Percentiles rank a stretch among this genome's conserved stretches.
These are phyloP conservation scores for Rhizoclosmatium globosum DNA, from an alignment of 192 early-diverging fungal genomes.

Conservation along the genomic window DNA sequence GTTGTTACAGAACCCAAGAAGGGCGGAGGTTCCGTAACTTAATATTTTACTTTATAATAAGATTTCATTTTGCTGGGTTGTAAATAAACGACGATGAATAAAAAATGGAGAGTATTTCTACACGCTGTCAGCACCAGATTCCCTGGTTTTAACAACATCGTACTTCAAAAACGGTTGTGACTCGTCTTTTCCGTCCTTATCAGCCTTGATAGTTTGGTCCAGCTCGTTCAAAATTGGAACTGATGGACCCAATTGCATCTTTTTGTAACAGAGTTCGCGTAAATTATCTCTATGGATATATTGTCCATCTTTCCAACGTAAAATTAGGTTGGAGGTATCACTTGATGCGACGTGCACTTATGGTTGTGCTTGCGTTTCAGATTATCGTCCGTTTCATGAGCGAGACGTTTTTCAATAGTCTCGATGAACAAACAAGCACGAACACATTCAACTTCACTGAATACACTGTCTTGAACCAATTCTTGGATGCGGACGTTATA, in stretches of 20 bases:
- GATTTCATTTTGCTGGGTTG: too few species aligned
- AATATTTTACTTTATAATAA: neutral
- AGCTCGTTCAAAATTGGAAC: neutral
- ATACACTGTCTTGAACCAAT: slow-evolving; percentile 7
- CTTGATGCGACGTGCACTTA: neutral
- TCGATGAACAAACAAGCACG: slow-evolving; percentile 5
- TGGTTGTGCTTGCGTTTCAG: neutral
- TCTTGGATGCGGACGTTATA: slow-evolving; percentile 2
- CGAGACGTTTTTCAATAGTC: neutral
- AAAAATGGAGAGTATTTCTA: too few species aligned
- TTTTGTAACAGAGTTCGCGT: neutral
- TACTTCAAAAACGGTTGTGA: neutral
- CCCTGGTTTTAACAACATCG: too few species aligned
- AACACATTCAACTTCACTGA: slow-evolving; percentile 11
- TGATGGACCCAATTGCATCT: slow-evolving; percentile 6
- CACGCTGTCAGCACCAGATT: too few species aligned
- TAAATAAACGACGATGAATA: too few species aligned
- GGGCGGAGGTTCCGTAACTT: neutral
- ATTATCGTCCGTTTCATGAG: neutral
- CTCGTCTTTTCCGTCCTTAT: neutral
- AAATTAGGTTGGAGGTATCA: neutral
- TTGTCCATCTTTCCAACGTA: neutral
- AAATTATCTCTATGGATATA: neutral
- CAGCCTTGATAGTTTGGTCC: neutral
- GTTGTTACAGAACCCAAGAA: neutral